phyloP scores from a whole-genome alignment of 495 filamentous ascomycete species.

The Xylaria longipes region DNA sequence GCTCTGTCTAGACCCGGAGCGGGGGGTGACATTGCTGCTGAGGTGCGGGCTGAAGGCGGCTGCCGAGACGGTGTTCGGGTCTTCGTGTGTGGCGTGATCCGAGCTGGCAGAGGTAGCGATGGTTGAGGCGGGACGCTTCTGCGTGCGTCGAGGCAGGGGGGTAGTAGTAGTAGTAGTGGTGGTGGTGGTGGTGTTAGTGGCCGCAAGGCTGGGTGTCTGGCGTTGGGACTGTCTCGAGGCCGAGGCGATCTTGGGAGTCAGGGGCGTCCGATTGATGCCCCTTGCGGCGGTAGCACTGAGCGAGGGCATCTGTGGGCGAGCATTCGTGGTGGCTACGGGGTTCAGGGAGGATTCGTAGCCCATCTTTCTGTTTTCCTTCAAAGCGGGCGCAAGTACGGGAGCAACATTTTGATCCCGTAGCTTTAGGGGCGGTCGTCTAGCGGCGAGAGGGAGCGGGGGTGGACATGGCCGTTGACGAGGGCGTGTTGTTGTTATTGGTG shows the following conservation, averaged over 20 bases:
- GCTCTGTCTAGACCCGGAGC: constrained; percentile 69
- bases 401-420: constrained; percentile 52
- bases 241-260: constrained; percentile 55
- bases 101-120: constrained; percentile 25
- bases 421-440: constrained; percentile 37
- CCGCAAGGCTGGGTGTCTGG: constrained; percentile 41
- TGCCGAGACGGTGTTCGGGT: constrained; percentile 45
- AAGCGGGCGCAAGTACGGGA: constrained; percentile 31
- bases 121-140: constrained; percentile 32
- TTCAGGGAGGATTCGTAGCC: constrained; percentile 31
- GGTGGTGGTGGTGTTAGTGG: constrained; percentile 31
- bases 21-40: constrained; percentile 72
- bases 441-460: constrained; percentile 11
- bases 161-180: constrained; percentile 43
- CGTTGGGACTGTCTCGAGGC: constrained; percentile 27
- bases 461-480: neutral
- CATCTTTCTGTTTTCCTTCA: constrained; percentile 47
- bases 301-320: constrained; percentile 48
- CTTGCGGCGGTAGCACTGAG: constrained; percentile 45
- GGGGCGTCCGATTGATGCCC: constrained; percentile 47
- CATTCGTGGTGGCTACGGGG: constrained; percentile 34
- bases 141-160: constrained; percentile 37
- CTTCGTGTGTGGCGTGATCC: constrained; percentile 34
- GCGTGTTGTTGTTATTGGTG: constrained; percentile 1
- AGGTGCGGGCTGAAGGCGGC: constrained; percentile 59